phyloP scores from a whole-genome alignment of 371 early-diverging fungal species.

The Apophysomyces variabilis region DNA sequence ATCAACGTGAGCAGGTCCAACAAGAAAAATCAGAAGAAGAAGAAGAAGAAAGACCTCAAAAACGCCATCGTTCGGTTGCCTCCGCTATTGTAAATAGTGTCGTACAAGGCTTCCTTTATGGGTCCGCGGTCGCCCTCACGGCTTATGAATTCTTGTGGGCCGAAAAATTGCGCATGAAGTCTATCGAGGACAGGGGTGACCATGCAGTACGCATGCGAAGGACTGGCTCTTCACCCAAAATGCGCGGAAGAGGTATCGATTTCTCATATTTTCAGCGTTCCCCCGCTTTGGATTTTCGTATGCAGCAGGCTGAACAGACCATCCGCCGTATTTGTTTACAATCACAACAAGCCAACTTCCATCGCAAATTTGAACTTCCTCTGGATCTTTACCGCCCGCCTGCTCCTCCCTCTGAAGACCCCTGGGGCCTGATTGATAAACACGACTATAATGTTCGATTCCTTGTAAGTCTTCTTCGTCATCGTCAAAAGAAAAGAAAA shows the following conservation, averaged over 20 bases:
- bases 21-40: constrained; percentile 6
- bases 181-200: constrained; percentile 8
- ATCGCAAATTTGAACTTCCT: constrained; percentile 8
- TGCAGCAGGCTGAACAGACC: constrained; percentile 10
- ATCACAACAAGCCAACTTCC: constrained; percentile 5
- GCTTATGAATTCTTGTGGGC: constrained; percentile 14
- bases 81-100: constrained; percentile 11
- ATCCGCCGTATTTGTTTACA: constrained; percentile 15
- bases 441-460: constrained; percentile 16
- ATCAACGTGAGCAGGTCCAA: constrained; percentile 15
- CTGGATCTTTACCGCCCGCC: constrained; percentile 34
- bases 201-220: constrained; percentile 5
- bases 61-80: constrained; percentile 9
- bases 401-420: neutral
- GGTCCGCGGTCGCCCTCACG: constrained; percentile 13
- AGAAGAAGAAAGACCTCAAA: constrained; percentile 5
- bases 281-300: constrained; percentile 8
- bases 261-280: constrained; percentile 14
- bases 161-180: constrained; percentile 11
- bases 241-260: constrained; percentile 17
- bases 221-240: neutral
- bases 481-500: neutral
- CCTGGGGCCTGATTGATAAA: constrained; percentile 15
- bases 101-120: constrained; percentile 16
- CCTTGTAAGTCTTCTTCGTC: constrained; percentile 9